These are phyloP conservation scores for Candida schatavii DNA, from an alignment of 805 yeast species.

Conservation along the genomic window DNA sequence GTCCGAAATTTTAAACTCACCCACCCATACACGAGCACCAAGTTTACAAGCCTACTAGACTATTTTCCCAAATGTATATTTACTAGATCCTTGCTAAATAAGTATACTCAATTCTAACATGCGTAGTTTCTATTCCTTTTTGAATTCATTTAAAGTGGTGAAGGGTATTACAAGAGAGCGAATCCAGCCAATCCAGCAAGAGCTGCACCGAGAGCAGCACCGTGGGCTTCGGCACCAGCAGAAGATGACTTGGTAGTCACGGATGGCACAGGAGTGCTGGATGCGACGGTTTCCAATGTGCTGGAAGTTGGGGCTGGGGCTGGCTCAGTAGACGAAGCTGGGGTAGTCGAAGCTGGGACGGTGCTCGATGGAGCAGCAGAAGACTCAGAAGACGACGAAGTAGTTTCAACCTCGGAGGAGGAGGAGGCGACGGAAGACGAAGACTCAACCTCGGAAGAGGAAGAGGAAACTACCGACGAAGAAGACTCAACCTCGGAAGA, in stretches of 20 bases:
- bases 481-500: constrained; percentile 21
- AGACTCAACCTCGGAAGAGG: constrained; percentile 20
- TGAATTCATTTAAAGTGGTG: background rate
- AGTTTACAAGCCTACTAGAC: no score
- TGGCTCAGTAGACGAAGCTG: constrained; percentile 13
- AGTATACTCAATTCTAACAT: no score
- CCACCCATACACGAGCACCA: no score
- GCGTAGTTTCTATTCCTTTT: no score
- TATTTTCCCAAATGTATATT: no score
- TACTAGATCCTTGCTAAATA: no score
- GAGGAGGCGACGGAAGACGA: constrained; percentile 18
- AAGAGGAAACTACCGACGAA: constrained; percentile 11
- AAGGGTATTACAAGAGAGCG: constrained; percentile 22
- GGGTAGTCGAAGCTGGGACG: constrained; percentile 16
- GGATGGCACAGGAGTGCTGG: constrained; percentile 21
- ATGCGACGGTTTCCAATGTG: constrained; percentile 19
- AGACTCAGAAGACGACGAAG: constrained; percentile 19
- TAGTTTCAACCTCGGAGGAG: constrained; percentile 16
- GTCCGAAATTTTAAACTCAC: no score
- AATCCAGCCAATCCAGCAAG: constrained; percentile 41
- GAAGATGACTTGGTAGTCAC: constrained; percentile 24
- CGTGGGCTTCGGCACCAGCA: constrained; percentile 25
- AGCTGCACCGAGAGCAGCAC: constrained; percentile 34
- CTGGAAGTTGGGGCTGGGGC: constrained; percentile 12
- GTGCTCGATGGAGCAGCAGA: constrained; percentile 20